Percentiles rank a stretch among this genome's conserved stretches.
These are phyloP conservation scores for Myriosclerotinia scirpicola DNA, from an alignment of 2,329 filamentous ascomycete species.

Conservation along the genomic window DNA sequence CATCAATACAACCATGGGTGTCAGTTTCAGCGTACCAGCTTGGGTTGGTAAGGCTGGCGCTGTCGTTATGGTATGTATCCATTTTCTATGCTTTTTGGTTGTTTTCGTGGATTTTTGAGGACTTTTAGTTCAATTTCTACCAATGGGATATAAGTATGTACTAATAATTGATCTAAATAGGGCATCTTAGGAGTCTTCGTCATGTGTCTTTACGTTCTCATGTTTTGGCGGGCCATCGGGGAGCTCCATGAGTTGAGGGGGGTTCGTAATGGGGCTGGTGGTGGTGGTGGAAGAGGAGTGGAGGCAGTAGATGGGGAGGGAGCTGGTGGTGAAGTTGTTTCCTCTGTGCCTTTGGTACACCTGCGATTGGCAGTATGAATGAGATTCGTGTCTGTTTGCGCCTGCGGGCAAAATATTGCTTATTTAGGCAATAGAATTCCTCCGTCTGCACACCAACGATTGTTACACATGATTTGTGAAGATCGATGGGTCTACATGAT, in stretches of 20 bases:
- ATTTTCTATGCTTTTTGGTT: neutral
- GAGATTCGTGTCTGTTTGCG: too few species aligned
- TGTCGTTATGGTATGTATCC: neutral
- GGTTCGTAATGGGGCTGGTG: neutral
- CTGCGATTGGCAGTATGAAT: neutral
- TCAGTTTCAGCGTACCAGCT: fast-evolving
- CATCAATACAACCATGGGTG: neutral
- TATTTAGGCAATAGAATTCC: neutral
- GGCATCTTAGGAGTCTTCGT: too few species aligned
- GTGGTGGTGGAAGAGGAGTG: neutral
- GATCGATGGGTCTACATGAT: neutral
- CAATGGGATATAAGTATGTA: neutral
- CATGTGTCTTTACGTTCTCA: too few species aligned
- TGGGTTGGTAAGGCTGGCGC: neutral
- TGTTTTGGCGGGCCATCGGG: too few species aligned
- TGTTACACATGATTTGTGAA: neutral
- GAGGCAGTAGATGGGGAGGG: neutral
- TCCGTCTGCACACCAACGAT: neutral
- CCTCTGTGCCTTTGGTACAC: neutral
- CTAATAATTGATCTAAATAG: neutral
- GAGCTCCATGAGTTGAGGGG: neutral
- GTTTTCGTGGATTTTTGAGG: neutral
- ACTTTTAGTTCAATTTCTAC: neutral
- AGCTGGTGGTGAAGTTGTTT: neutral
- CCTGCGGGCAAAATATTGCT: neutral